phyloP scores from a whole-genome alignment of 1,139 yeast genomes.

The Lizanozyma gosingica region DNA sequence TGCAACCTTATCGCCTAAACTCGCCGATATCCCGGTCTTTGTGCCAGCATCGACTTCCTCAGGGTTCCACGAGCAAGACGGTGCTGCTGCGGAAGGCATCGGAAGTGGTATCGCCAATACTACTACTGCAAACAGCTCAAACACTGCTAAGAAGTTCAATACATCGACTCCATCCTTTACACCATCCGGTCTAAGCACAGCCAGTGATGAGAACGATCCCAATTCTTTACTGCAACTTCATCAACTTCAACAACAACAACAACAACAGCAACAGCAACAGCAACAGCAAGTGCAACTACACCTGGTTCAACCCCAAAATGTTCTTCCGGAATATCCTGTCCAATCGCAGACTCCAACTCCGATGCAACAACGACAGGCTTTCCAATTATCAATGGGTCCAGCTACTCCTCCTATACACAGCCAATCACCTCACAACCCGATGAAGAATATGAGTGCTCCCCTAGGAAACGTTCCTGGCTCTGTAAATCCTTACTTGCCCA shows the following conservation, averaged over 20 bases:
- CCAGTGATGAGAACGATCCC: conserved; percentile 5
- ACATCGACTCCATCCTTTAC: conserved; percentile 24
- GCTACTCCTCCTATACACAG: neutral
- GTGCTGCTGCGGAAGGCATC: conserved; percentile 1
- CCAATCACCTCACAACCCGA: too few relatives aligned
- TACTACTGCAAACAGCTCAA: too few relatives aligned
- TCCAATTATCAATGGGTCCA: neutral
- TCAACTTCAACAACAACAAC: conserved; percentile 5
- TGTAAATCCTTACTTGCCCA: conserved; percentile 13
- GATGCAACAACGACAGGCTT: conserved; percentile 1
- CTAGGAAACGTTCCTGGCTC: neutral
- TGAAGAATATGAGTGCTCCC: too few relatives aligned
- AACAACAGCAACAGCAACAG: conserved; percentile 2
- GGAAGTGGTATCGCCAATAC: too few relatives aligned
- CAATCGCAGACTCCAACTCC: neutral
- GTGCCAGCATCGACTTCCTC: conserved; percentile 31
- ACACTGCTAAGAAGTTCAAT: conserved; percentile 16
- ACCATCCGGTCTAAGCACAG: conserved; percentile 10
- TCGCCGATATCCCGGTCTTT: conserved; percentile 49
- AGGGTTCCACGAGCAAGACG: conserved; percentile 4
- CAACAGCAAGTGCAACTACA: conserved; percentile 2
- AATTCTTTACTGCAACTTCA: conserved; percentile 5
- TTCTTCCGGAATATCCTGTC: conserved; percentile 4
- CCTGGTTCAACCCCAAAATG: conserved; percentile 3
- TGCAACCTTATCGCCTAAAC: conserved; percentile 42